Evolutionary conservation across 352 stramenopile species (phyloP).

Genomic region (Globisporangium canariense): DNA sequence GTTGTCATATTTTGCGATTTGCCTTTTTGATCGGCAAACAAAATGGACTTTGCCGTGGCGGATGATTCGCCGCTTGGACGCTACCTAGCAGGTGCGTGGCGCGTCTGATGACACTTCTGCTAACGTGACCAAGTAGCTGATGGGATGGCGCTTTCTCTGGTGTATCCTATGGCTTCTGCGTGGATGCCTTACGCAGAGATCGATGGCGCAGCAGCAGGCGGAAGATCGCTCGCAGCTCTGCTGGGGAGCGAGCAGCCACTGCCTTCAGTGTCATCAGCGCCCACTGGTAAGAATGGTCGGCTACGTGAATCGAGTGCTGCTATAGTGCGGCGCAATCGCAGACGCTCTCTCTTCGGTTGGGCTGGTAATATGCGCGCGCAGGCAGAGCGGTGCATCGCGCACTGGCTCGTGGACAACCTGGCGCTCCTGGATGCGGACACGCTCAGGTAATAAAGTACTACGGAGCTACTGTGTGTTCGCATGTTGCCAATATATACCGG

Average conservation of each 20-base stretch:
- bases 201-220: conserved; percentile 5
- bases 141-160: neutral
- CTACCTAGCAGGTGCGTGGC: conserved; percentile 43
- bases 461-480: neutral
- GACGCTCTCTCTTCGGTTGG: neutral
- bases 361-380: neutral
- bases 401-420: conserved; percentile 4
- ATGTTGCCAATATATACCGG: neutral
- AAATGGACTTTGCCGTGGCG: conserved; percentile 47
- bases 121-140: neutral
- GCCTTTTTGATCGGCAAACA: neutral
- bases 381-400: conserved; percentile 1
- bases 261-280: neutral
- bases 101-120: neutral
- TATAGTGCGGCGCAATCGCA: neutral
- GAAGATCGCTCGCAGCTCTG: conserved; percentile 14
- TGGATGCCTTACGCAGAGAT: conserved; percentile 1
- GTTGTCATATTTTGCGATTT: no score
- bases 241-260: conserved; percentile 11
- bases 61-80: conserved; percentile 47
- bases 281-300: neutral
- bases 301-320: conserved; percentile 4
- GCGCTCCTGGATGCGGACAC: neutral
- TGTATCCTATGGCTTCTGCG: neutral
- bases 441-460: conserved; percentile 4